Evolutionary conservation across 2,329 filamentous ascomycete species (phyloP).

Genomic region (Ceratocystis lukuohia): DNA sequence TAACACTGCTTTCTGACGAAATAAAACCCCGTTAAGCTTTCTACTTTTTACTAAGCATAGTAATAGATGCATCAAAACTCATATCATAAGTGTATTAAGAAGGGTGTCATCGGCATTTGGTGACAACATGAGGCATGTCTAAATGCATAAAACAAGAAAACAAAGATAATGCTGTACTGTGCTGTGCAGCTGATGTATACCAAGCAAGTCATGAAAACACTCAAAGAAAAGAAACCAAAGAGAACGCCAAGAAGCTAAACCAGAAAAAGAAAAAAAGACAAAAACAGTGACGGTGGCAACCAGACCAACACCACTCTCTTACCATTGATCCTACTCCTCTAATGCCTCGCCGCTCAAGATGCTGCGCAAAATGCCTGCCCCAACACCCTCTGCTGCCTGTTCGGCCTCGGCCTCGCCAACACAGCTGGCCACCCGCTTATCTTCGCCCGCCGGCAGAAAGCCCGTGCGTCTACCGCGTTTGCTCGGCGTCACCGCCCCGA

Average conservation of each 20-base stretch:
- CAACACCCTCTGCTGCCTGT: conserved; percentile 50
- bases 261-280: not conserved
- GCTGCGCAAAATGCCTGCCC: conserved; percentile 46
- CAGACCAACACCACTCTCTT: not conserved
- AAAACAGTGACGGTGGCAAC: not conserved
- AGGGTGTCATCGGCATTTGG: not conserved
- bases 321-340: conserved; percentile 29
- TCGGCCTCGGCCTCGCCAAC: conserved; percentile 70
- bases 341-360: conserved; percentile 49
- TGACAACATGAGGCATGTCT: not conserved
- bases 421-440: conserved; percentile 64
- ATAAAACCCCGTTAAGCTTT: too few species aligned
- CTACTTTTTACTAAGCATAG: too few species aligned
- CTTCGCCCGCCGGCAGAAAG: conserved; percentile 48
- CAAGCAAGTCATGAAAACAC: too few species aligned
- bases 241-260: not conserved
- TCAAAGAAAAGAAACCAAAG: not conserved
- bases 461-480: conserved; percentile 48
- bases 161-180: not conserved
- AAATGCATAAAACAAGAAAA: not conserved
- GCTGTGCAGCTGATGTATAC: too few species aligned
- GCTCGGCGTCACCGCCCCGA: conserved; percentile 50
- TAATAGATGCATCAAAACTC: too few species aligned
- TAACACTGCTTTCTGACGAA: not conserved
- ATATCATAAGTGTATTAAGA: too few species aligned